Evolutionary conservation across 1,139 yeast species (phyloP), one percentile per base, ranked within the genome.

Genomic region (Candida glucosophila): DNA sequence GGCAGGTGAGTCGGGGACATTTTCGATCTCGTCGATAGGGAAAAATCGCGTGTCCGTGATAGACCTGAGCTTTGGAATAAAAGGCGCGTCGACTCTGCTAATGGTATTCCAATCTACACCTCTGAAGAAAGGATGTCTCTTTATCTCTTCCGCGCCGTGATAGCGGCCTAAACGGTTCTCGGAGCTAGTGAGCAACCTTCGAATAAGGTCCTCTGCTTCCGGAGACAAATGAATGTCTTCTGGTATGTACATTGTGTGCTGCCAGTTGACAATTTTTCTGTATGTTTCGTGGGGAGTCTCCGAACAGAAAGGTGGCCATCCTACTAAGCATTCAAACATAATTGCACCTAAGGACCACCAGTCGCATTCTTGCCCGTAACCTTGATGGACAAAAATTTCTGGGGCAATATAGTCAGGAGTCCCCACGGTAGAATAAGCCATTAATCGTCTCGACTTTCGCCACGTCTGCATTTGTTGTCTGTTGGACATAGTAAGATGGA

Each of bases 321-420:
- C 99, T 37, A 90, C 85, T 36, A 90, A 64, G 63, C 98, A 90
- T 62, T 90, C 99, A 58, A 83, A 90, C 99, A 90, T 90, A 49
- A 90, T 90, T 1, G 97, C 95, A 15, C 99, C 99, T 21, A 90
- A 61, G 4, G 96, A 85, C 98, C 98, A 90, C 99, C 99, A 90
- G 53, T 90, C 99, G 58, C 99, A 92, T 51, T 90, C 97, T 57
- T 88, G 97, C 11, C 98, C 96, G 53, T 90, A 92, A 3, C 99
- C 99, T 59, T 90, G 95, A 46, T 90, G 93, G 27, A 88, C 67
- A 44, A 90, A 92, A 37, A 92, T 90, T 51, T 90, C 99, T 0
- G 99, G 99, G 0, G 98, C 98, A 54, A 90, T 92, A 52, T 90
- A 90, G 53, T 90, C 99, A 0, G 99, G 99, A 0, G 99, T 90